Base-by-base conservation (phyloP, 352 stramenopile species). In the Peronospora tabacina region DNA sequence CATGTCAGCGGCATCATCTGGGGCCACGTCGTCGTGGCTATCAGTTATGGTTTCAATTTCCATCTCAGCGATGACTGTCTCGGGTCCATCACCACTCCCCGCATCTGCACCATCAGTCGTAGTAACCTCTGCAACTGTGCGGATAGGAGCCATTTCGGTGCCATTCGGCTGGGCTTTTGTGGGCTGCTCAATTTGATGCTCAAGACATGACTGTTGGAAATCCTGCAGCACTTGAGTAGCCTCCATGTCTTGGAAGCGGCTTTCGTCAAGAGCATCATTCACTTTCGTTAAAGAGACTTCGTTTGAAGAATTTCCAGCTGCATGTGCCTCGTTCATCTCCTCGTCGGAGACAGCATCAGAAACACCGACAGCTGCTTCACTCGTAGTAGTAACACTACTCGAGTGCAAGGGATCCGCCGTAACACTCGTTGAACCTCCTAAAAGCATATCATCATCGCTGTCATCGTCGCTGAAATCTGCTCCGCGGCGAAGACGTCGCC, bases 401-500 rank as follows among this genome's bases (percentile, higher is more conserved):
- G 44, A 47, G 39, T 48, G 30, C 49, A 40, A 38, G 5, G 44
- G 47, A 40, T 56, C 37, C 5, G 15, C 20, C 19, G 13, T 17
- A 34, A 32, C 13, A 5, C 42, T 24, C 22, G 29, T 24, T 50
- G 28, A 10, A 9, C 20, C 52, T 30, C 52, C 38, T 50, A 70
- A 48, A 9, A 78, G 29, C 37, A 79, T 45, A 34, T 77, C 71
- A 35, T 79, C 60, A 12, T 80, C 71, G 41, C 68, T 82, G 8
- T 69, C 55, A 26, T 68, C 62, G 20, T 75, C 71, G 44, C 64
- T 70, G 22, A 72, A 36, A 41, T 68, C 57, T 17, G 44, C 65
- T 16, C 58, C 66, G n/a, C 68, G 71, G n/a, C 71, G 66, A n/a
- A 82, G 57, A 47, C 71, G 58, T 49, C 69, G 58, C 30, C 68